Evolutionary conservation across 257 asterid genomes (phyloP), one percentile per base, ranked within the genome.

Genomic region (Cynanchum wilfordii): DNA sequence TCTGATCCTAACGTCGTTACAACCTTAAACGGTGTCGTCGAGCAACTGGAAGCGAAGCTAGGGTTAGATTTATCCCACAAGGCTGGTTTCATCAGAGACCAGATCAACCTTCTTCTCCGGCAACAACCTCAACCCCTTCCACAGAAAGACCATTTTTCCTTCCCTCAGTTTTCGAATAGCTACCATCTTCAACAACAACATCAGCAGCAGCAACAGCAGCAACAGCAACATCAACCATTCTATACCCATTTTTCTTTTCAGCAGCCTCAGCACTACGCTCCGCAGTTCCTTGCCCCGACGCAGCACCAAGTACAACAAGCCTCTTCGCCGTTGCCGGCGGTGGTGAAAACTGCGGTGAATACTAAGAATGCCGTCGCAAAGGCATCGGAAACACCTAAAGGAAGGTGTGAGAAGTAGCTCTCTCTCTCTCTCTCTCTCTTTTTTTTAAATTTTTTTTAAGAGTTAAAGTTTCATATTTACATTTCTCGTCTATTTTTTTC

Each of bases 61-160:
- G 95, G 95, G 74, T 55, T 85, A 16, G 86, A 86, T 82, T 87
- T 89, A 12, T 84, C 92, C n/a, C 95, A 89, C 83, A 85, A 84
- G 66, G 76, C 79, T 8, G 92, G 82, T n/a, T 89, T 89, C 66
- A 89, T 89, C 76, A 74, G 83, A 73, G 88, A 85, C 83, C 91
- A 82, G 76, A 89, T 86, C 66, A 82, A 74, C 72, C 79, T 79
- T 76, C 83, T 86, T 66, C 88, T 87, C 71, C 89, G 83, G 75
- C 80, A 88, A 27, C 82, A 81, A 67, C 79, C 87, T 27, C 83
- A 82, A 50, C 79, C 81, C 36, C 85, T 73, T 29, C 69, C 78
- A 5, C 85, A 75, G 9, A 55, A 66, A 19, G 77, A 76, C 80
- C 87, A 78, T 79, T 81, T 82, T 74, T 66, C 82, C 77, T 70